Conservation (phyloP, 2,329 filamentous ascomycete species). For the Aurifilum marmelostoma region DNA sequence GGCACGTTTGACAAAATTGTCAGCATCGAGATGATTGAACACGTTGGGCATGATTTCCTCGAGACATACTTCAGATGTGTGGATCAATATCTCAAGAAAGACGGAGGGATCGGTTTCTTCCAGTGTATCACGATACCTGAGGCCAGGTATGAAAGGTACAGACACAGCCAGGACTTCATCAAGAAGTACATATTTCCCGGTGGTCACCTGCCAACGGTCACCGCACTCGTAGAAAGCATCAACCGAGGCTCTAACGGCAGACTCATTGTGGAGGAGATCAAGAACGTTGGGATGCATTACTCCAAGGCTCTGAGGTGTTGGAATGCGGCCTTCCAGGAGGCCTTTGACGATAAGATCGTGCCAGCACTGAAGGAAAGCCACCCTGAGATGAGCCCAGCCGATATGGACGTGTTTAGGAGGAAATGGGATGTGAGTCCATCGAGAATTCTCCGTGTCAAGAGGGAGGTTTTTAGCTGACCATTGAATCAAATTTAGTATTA, state of each 20-base stretch:
- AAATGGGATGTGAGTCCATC: slow-evolving; percentile 28
- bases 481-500: slow-evolving; percentile 16
- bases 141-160: slow-evolving; percentile 23
- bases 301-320: slow-evolving; percentile 22
- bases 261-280: slow-evolving; percentile 29
- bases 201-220: slow-evolving; percentile 27
- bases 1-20: slow-evolving; percentile 26
- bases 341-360: slow-evolving; percentile 21
- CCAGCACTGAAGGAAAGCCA: slow-evolving; percentile 18
- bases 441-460: not conserved
- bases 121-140: slow-evolving; percentile 30
- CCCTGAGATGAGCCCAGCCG: slow-evolving; percentile 16
- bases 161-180: slow-evolving; percentile 27
- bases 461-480: slow-evolving; percentile 4
- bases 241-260: slow-evolving; percentile 19
- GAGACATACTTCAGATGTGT: slow-evolving; percentile 27
- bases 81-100: slow-evolving; percentile 24
- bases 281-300: slow-evolving; percentile 25
- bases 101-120: slow-evolving; percentile 26
- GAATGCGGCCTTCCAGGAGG: slow-evolving; percentile 19
- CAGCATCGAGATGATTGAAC: slow-evolving; percentile 31
- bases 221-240: slow-evolving; percentile 25
- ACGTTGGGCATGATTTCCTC: slow-evolving; percentile 26
- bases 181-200: slow-evolving; percentile 30
- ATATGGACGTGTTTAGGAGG: slow-evolving; percentile 20